These are phyloP conservation scores for Phyllosticta ampelicida DNA, from an alignment of 2,329 filamentous ascomycete species.

Conservation along the genomic window DNA sequence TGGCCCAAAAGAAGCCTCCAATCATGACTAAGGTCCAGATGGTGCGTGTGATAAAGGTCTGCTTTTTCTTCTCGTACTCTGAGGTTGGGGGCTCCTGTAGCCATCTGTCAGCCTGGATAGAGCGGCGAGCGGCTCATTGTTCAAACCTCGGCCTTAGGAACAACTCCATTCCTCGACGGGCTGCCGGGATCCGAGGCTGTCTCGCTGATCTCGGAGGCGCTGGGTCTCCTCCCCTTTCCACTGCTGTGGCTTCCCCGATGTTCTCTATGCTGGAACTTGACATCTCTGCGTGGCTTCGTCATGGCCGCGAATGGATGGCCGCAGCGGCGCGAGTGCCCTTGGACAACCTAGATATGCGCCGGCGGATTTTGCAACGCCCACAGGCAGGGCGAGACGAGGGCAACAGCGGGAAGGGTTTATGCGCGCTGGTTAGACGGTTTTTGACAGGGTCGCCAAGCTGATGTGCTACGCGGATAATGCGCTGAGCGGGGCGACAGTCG, in stretches of 20 bases:
- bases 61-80: constrained; percentile 98
- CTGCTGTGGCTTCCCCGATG: constrained; percentile 33
- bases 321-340: neutral
- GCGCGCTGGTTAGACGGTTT: neutral
- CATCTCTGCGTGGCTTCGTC: constrained; percentile 40
- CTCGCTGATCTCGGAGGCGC: constrained; percentile 62
- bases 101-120: neutral
- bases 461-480: neutral
- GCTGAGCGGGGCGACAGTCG: neutral
- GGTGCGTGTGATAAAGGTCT: constrained; percentile 90
- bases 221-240: constrained; percentile 47
- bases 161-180: constrained; percentile 36
- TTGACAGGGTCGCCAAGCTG: constrained; percentile 2
- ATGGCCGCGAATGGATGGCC: constrained; percentile 3
- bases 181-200: constrained; percentile 42
- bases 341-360: neutral
- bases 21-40: constrained; percentile 99
- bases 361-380: neutral
- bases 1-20: constrained; percentile 74
- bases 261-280: constrained; percentile 49
- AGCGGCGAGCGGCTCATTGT: neutral
- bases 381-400: neutral
- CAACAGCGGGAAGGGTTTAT: neutral
- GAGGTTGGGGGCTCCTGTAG: constrained; percentile 34
- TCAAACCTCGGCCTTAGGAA: constrained; percentile 16